Evolutionary conservation across 1,139 yeast genomes (phyloP).

Genomic region (Sugiyamaella paludigena): DNA sequence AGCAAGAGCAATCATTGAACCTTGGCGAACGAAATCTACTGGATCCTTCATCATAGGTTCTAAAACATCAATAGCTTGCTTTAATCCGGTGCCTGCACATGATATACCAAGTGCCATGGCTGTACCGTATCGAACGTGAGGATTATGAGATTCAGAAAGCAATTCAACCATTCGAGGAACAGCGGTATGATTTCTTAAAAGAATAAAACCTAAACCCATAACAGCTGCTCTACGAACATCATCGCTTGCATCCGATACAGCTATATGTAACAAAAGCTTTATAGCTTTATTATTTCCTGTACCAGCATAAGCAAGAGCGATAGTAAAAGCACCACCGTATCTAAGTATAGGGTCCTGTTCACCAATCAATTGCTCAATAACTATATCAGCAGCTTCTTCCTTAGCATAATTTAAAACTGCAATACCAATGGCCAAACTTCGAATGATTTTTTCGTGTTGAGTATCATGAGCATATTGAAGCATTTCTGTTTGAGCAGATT

Average conservation of each 20-base stretch:
- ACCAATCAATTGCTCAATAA: constrained; percentile 61
- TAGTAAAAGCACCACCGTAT: constrained; percentile 93
- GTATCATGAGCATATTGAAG: constrained; percentile 91
- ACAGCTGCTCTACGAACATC: constrained; percentile 97
- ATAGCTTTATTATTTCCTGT: constrained; percentile 90
- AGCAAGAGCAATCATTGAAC: constrained; percentile 89
- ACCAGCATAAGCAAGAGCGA: constrained; percentile 96
- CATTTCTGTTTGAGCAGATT: constrained; percentile 70
- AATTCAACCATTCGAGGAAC: constrained; percentile 95
- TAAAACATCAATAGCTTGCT: constrained; percentile 85
- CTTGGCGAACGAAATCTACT: constrained; percentile 96
- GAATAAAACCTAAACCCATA: constrained; percentile 86
- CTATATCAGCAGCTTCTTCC: constrained; percentile 76
- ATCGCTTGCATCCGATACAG: constrained; percentile 95
- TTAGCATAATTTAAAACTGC: constrained; percentile 84
- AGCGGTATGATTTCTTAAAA: constrained; percentile 86
- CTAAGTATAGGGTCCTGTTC: constrained; percentile 85
- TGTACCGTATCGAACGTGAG: constrained; percentile 98
- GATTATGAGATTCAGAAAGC: constrained; percentile 90
- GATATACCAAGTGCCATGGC: constrained; percentile 96
- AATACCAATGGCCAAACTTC: constrained; percentile 87
- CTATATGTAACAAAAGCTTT: constrained; percentile 80
- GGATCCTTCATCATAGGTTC: constrained; percentile 93
- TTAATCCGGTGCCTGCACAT: constrained; percentile 91
- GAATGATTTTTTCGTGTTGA: constrained; percentile 90